Conservation (phyloP, 768 basidiomycete species). For the Collybia nuda region DNA sequence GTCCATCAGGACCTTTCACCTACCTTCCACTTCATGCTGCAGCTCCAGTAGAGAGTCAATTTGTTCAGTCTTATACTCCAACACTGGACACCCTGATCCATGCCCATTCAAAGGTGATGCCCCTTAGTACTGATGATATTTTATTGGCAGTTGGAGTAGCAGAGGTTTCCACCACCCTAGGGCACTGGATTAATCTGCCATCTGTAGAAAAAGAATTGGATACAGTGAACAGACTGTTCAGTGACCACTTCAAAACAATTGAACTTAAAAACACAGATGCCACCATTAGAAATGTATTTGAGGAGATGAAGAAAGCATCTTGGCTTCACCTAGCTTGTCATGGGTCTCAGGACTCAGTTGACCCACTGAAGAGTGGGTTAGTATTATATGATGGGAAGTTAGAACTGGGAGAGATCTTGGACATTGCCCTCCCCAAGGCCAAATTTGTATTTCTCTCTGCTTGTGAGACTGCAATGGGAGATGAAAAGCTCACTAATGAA, state of each 20-base stretch:
- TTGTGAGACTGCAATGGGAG: constrained; percentile 38
- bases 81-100: too few species aligned
- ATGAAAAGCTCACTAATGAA: constrained; percentile 19
- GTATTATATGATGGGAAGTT: constrained; percentile 17
- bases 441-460: constrained; percentile 43
- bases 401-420: constrained; percentile 18
- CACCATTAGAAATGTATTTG: constrained; percentile 11
- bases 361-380: constrained; percentile 24
- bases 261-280: constrained; percentile 1
- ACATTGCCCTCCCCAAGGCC: constrained; percentile 15
- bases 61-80: too few species aligned
- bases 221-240: neutral
- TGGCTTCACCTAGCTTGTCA: constrained; percentile 38
- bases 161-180: too few species aligned
- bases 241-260: neutral
- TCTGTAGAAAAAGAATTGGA: neutral
- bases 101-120: too few species aligned
- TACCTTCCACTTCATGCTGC: constrained; percentile 10
- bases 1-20: constrained; percentile 6
- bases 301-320: constrained; percentile 3
- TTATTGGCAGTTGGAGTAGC: too few species aligned
- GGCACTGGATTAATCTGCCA: neutral
- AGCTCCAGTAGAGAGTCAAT: neutral
- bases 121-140: too few species aligned
- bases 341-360: constrained; percentile 22